phyloP scores from a whole-genome alignment of 2,329 filamentous ascomycete species.

The Pseudogymnoascus verrucosus region DNA sequence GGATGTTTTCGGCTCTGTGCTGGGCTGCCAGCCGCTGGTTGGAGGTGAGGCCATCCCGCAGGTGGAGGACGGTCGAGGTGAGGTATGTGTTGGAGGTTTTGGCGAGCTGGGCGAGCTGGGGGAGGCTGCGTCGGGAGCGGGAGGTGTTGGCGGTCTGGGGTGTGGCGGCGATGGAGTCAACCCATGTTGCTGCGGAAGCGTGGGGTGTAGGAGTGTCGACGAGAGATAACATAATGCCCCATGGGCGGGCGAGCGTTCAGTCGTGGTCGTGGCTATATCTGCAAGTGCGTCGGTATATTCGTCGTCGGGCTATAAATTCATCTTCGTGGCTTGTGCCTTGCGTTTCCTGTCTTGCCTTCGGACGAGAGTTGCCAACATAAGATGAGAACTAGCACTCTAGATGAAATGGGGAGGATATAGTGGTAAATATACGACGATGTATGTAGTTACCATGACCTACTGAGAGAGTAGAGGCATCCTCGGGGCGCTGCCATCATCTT shows the following conservation, averaged over 20 bases:
- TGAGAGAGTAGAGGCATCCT: neutral
- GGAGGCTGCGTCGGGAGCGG: neutral
- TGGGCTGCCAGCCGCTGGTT: constrained; percentile 41
- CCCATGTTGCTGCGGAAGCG: neutral
- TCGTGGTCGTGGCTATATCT: neutral
- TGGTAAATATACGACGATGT: neutral
- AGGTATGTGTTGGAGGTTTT: neutral
- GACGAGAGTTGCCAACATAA: neutral
- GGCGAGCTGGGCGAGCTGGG: neutral
- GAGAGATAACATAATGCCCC: neutral
- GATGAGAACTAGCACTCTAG: neutral
- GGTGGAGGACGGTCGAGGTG: constrained; percentile 16
- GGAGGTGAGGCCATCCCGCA: constrained; percentile 25
- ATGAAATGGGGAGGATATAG: neutral
- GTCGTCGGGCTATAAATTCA: neutral
- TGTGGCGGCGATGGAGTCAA: neutral
- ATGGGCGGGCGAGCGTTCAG: neutral
- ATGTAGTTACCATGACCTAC: neutral
- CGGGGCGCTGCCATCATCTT: neutral
- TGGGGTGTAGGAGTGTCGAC: neutral
- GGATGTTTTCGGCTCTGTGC: constrained; percentile 49
- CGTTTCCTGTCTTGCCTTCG: neutral
- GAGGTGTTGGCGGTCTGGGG: neutral
- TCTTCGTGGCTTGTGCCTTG: neutral
- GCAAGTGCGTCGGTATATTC: neutral